Conservation (phyloP, 345 rosid species). For the Populus nigra region DNA sequence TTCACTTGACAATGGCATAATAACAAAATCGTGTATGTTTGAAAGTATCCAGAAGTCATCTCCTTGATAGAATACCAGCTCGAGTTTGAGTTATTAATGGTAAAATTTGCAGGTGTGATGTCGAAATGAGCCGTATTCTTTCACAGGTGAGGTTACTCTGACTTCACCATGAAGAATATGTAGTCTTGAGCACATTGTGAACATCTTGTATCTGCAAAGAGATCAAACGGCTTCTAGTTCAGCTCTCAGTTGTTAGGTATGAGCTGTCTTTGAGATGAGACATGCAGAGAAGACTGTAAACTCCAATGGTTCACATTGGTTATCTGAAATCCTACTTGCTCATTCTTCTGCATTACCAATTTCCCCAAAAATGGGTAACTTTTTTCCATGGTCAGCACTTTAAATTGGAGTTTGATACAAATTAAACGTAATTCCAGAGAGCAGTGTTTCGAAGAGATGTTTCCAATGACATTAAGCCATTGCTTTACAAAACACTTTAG, state of each 20-base stretch:
- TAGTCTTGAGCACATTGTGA: background rate
- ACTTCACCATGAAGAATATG: background rate
- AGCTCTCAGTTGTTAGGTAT: background rate
- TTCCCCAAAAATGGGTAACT: background rate
- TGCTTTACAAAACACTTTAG: background rate
- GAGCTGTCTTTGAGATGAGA: background rate
- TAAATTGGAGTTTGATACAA: background rate
- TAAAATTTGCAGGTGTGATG: background rate
- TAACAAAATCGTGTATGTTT: background rate
- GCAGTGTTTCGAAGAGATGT: background rate
- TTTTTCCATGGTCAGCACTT: background rate
- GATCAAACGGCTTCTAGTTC: background rate
- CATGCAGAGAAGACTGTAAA: background rate
- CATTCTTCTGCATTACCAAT: background rate
- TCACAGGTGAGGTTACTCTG: background rate
- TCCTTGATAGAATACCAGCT: background rate
- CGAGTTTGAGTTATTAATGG: background rate
- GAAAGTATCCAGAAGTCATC: background rate
- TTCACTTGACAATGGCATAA: background rate
- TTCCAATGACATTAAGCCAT: background rate
- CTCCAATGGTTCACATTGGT: background rate
- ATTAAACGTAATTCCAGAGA: background rate
- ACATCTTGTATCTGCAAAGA: background rate
- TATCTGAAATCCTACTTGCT: background rate
- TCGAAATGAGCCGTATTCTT: background rate